Conservation (phyloP, 176 grass and related monocot species). For the Musa acuminata region DNA sequence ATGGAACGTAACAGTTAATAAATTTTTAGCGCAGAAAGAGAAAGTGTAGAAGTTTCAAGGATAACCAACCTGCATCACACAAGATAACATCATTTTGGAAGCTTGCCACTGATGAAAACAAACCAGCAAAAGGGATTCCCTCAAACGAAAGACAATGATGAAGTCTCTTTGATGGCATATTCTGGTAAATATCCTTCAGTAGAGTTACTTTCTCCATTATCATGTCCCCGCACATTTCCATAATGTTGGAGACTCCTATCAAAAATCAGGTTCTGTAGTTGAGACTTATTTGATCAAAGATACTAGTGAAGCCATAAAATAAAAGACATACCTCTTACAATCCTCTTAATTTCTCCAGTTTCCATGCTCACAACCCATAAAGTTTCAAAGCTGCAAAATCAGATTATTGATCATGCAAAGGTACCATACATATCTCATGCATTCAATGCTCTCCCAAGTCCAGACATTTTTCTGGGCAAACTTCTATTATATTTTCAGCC, state of each 20-base stretch:
- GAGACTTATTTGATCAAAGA: background rate
- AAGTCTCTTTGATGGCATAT: conserved; percentile 22
- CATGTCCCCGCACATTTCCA: conserved; percentile 39
- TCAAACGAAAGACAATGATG: conserved; percentile 27
- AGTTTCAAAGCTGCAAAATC: conserved; percentile 49
- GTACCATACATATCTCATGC: background rate
- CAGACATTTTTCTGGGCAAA: too few relatives aligned
- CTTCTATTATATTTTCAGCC: too few relatives aligned
- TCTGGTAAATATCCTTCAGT: conserved; percentile 41
- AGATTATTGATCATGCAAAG: background rate
- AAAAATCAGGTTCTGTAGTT: background rate
- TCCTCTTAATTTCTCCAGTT: conserved; percentile 43
- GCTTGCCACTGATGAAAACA: conserved; percentile 65
- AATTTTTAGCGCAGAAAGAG: background rate
- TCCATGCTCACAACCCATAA: conserved; percentile 54
- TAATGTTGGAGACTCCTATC: conserved; percentile 51
- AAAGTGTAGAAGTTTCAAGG: background rate
- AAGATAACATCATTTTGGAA: conserved; percentile 51
- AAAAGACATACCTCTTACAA: conserved; percentile 43
- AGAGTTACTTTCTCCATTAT: conserved; percentile 48
- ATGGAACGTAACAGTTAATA: background rate
- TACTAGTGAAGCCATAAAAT: conserved; percentile 14
- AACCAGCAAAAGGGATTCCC: conserved; percentile 29
- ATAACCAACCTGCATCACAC: conserved; percentile 58
- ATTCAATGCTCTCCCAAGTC: background rate